Base-by-base conservation (phyloP, 1,284 basidiomycete species). In the Takashimella tepidaria region DNA sequence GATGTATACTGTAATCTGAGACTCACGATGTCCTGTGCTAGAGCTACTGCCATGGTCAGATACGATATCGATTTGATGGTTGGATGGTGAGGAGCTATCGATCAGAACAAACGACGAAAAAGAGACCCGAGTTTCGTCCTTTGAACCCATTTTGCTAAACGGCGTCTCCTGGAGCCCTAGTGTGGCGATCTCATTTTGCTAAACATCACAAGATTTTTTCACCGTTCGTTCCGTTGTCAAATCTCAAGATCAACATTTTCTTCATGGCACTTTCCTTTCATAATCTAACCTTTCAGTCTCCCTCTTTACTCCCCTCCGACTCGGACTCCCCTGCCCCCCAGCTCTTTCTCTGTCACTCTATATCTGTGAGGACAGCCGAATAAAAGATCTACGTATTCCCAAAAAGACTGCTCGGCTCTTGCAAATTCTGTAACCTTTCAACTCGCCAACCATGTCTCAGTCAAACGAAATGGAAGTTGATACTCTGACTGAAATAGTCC, bases 21-120 rank as follows among this genome's bases (percentile, higher is more conserved):
- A 60, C 67, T 58, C 55, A 69, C 69, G 31, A 69, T 69, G 47
- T 68, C 68, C 19, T 55, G 55, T 23, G 66, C 65, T 3, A 69
- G 55, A 52, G 60, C 50, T 13, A 62, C 60, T 8, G 31, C 31
- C 31, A 37, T 37, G 31, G 31, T 37, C 10, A 37, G 20, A 37
- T 37, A n/a, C n/a, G n/a, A n/a, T n/a, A n/a, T n/a, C n/a, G n/a
- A n/a, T n/a, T n/a, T n/a, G n/a, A n/a, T n/a, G n/a, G n/a, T n/a
- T n/a, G n/a, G n/a, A n/a, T n/a, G n/a, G n/a, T n/a, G n/a, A n/a
- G n/a, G n/a, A n/a, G n/a, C n/a, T n/a, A n/a, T n/a, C n/a, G n/a
- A n/a, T n/a, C n/a, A n/a, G n/a, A n/a, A n/a, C n/a, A n/a, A n/a
- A n/a, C n/a, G n/a, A n/a, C n/a, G n/a, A n/a, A n/a, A n/a, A n/a